A percentile compares a stretch with the other conserved stretches of the same genome.
phyloP scores from a whole-genome alignment of 108 stramenopile genomes.

The Phaeodactylum tricornutum region DNA sequence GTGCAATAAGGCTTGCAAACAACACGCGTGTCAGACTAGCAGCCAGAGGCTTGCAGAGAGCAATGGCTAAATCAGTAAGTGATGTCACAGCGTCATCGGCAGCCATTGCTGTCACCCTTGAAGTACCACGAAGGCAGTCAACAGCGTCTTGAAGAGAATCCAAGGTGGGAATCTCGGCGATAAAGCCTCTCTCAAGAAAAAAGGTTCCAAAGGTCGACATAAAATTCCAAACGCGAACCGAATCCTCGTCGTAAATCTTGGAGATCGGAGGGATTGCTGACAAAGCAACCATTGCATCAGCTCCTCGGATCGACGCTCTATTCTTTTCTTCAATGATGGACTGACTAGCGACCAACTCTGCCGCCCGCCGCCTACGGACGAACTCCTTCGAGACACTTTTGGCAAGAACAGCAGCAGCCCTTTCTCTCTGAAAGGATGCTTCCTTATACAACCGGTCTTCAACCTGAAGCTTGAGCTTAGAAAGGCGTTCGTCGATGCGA shows the following conservation, averaged over 20 bases:
- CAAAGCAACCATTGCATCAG: not conserved
- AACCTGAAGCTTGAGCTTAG: conserved; percentile 51
- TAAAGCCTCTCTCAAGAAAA: conserved; percentile 30
- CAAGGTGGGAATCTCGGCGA: conserved; percentile 39
- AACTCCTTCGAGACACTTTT: conserved; percentile 63
- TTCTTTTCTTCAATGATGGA: conserved; percentile 10
- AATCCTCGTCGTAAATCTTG: conserved; percentile 58
- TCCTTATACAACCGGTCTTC: conserved; percentile 76
- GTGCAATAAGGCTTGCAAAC: conserved; percentile 53
- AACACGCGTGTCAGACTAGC: conserved; percentile 51
- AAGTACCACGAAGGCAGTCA: conserved; percentile 26
- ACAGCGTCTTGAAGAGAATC: conserved; percentile 64
- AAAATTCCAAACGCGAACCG: conserved; percentile 73
- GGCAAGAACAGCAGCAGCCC: conserved; percentile 41
- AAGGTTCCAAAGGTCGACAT: conserved; percentile 55
- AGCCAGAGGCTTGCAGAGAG: conserved; percentile 55
- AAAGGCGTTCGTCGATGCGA: conserved; percentile 60
- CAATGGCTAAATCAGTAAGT: conserved; percentile 50
- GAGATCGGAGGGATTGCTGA: conserved; percentile 20
- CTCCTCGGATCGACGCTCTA: not conserved
- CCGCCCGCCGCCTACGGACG: conserved; percentile 47
- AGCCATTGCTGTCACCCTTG: conserved; percentile 6
- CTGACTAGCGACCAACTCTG: conserved; percentile 51
- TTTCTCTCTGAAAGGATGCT: conserved; percentile 58
- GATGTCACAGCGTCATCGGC: conserved; percentile 34